A percentile compares a stretch with the other conserved stretches of the same genome.
These are phyloP conservation scores for Erysimum pusillum DNA, from an alignment of 441 rosid species.

Conservation along the genomic window DNA sequence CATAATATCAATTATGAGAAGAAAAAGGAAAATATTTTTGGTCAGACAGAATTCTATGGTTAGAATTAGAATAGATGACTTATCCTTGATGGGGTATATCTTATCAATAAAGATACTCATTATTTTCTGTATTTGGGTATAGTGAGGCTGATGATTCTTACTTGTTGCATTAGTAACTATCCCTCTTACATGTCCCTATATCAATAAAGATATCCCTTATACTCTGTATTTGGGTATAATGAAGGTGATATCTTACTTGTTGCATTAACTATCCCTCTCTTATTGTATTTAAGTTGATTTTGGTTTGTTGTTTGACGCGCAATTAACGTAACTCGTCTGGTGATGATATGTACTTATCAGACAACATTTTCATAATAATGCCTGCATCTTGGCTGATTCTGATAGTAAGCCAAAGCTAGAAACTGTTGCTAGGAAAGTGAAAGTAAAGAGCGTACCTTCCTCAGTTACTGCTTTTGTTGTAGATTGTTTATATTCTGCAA, in stretches of 20 bases:
- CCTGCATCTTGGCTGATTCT: slow-evolving; percentile 35
- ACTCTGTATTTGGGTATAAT: slow-evolving; percentile 27
- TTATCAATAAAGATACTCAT: slow-evolving; percentile 34
- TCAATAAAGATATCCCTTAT: slow-evolving; percentile 33
- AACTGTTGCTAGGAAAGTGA: slow-evolving; percentile 40
- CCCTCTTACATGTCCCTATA: slow-evolving; percentile 23
- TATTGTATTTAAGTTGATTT: slow-evolving; percentile 29
- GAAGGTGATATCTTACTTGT: slow-evolving; percentile 39
- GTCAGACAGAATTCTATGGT: slow-evolving; percentile 18
- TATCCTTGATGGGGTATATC: slow-evolving; percentile 30
- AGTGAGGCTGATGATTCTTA: slow-evolving; percentile 36
- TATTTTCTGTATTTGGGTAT: slow-evolving; percentile 33
- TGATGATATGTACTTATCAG: slow-evolving; percentile 32
- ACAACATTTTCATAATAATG: slow-evolving; percentile 22
- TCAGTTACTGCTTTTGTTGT: slow-evolving; percentile 29
- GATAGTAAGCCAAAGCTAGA: slow-evolving; percentile 41
- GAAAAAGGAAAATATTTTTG: neutral
- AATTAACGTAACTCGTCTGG: slow-evolving; percentile 13
- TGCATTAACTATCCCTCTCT: slow-evolving; percentile 22
- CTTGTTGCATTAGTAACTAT: slow-evolving; percentile 25
- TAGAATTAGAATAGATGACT: slow-evolving; percentile 23
- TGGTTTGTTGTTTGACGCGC: slow-evolving; percentile 20
- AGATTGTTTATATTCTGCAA: slow-evolving; percentile 25
- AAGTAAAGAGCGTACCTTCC: slow-evolving; percentile 20
- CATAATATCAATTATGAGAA: slow-evolving; percentile 36